These are phyloP conservation scores for Sporothrix pseudoabietina DNA, from an alignment of 2,329 filamentous ascomycete species.

Conservation along the genomic window DNA sequence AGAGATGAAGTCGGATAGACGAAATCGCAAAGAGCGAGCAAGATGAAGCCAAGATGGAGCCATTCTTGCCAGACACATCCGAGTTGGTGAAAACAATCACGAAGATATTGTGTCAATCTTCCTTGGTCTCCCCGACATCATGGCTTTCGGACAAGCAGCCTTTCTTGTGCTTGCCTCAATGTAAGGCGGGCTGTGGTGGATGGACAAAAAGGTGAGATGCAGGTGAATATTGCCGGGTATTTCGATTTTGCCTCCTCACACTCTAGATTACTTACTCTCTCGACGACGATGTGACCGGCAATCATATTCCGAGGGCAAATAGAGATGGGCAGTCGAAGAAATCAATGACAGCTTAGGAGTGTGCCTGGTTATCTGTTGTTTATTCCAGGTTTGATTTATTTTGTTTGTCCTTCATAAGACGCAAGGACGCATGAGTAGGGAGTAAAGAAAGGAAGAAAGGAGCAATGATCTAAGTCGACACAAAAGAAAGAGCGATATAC, in stretches of 20 bases:
- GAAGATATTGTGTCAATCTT: no score
- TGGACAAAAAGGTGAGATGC: background rate
- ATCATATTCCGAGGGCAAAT: background rate
- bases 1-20: background rate
- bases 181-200: background rate
- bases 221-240: background rate
- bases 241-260: background rate
- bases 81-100: background rate
- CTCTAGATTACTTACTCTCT: background rate
- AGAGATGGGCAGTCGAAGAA: background rate
- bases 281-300: background rate
- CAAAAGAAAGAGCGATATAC: background rate
- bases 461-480: background rate
- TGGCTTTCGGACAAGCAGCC: background rate
- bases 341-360: no score
- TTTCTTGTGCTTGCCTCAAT: background rate
- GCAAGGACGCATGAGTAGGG: background rate
- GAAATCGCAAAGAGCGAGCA: background rate
- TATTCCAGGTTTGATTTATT: background rate
- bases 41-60: background rate
- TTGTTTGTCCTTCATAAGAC: background rate
- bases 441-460: background rate
- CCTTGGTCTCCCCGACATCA: background rate
- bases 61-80: background rate
- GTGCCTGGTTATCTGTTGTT: background rate